phyloP scores from a whole-genome alignment of 495 filamentous ascomycete genomes.

The Ramalina intermedia region DNA sequence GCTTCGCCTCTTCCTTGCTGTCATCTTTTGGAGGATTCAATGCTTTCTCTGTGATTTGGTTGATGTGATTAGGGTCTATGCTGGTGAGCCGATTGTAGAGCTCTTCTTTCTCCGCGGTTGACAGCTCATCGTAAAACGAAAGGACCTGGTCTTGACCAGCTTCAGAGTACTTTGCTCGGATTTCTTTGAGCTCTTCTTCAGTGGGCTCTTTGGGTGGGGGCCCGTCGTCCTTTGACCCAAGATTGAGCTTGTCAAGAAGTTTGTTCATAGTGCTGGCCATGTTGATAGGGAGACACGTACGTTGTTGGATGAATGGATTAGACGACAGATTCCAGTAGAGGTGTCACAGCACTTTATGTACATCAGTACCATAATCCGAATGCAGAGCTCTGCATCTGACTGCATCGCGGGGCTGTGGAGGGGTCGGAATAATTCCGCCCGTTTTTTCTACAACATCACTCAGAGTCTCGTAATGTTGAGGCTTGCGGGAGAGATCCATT shows the following conservation, averaged over 20 bases:
- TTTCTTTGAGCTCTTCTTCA: slow-evolving; percentile 52
- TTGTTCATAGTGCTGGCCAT: slow-evolving; percentile 42
- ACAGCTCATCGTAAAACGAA: slow-evolving; percentile 72
- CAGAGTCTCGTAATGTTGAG: no score
- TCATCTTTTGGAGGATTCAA: slow-evolving; percentile 49
- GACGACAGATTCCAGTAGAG: no score
- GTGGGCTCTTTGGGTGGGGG: slow-evolving; percentile 48
- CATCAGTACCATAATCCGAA: not conserved
- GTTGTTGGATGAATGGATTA: no score
- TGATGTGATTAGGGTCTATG: slow-evolving; percentile 72
- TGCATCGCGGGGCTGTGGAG: not conserved
- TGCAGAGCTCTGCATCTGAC: not conserved
- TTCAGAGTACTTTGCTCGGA: slow-evolving; percentile 62
- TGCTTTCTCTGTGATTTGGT: slow-evolving; percentile 67
- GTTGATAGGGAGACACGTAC: not conserved
- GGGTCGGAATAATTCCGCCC: not conserved
- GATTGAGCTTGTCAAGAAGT: slow-evolving; percentile 40
- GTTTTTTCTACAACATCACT: not conserved
- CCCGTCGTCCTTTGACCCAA: slow-evolving; percentile 25
- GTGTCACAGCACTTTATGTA: not conserved
- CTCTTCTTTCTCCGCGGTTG: slow-evolving; percentile 51
- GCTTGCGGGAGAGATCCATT: no score
- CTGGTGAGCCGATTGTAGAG: slow-evolving; percentile 68
- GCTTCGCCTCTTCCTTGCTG: slow-evolving; percentile 34
- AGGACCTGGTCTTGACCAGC: slow-evolving; percentile 85